phyloP scores from a whole-genome alignment of 371 early-diverging fungal genomes.

The Coemansia sp. region DNA sequence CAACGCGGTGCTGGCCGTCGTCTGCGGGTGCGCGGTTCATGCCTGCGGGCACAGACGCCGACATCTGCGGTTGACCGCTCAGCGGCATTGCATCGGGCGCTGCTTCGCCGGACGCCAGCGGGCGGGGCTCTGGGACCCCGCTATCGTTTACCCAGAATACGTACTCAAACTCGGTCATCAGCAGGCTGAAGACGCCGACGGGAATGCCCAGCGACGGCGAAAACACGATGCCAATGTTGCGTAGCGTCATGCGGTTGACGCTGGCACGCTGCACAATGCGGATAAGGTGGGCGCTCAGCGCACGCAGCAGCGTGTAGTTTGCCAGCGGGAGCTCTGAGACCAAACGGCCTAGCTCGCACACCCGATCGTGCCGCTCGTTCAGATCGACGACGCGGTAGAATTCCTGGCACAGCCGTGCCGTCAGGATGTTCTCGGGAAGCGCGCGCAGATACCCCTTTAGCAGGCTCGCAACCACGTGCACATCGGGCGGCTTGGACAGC shows the following conservation, averaged over 20 bases:
- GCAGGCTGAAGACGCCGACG: constrained; percentile 80
- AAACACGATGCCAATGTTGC: constrained; percentile 93
- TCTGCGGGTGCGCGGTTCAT: constrained; percentile 22
- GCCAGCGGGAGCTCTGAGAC: constrained; percentile 75
- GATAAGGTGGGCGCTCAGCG: constrained; percentile 84
- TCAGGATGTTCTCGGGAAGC: constrained; percentile 82
- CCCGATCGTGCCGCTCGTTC: constrained; percentile 66
- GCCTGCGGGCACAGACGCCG: constrained; percentile 33
- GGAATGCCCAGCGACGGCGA: constrained; percentile 92
- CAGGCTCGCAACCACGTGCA: constrained; percentile 89
- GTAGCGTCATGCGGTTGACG: constrained; percentile 89
- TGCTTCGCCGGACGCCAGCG: not conserved
- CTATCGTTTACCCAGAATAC: constrained; percentile 75
- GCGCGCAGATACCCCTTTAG: constrained; percentile 91
- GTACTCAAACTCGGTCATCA: constrained; percentile 84
- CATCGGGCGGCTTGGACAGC: constrained; percentile 60
- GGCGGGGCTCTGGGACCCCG: constrained; percentile 43
- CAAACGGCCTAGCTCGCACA: constrained; percentile 74
- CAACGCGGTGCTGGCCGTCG: not conserved
- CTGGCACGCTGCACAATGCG: constrained; percentile 79
- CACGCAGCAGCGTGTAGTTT: constrained; percentile 87
- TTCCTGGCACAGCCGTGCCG: constrained; percentile 71
- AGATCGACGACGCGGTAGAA: constrained; percentile 78
- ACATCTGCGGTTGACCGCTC: constrained; percentile 2
- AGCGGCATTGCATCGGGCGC: too few species aligned